Evolutionary conservation across 305 asterid species (phyloP).

Genomic region (Solanum hybrid): DNA sequence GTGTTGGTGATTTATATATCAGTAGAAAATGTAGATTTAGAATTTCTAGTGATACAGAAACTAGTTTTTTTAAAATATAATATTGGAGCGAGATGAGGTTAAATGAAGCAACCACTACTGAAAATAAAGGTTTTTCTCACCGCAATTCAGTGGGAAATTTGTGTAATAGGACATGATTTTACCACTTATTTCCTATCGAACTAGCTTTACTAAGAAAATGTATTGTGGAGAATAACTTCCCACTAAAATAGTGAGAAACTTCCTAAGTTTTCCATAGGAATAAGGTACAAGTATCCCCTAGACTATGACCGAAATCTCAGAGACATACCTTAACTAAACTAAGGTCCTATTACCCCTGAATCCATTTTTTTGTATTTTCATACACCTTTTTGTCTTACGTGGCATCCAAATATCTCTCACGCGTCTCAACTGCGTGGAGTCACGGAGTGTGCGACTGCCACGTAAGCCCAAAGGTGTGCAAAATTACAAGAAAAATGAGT

Average conservation of each 20-base stretch:
- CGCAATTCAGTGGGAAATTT: too few relatives aligned
- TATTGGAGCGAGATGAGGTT: background rate
- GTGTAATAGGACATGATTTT: background rate
- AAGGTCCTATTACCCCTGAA: background rate
- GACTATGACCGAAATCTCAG: background rate
- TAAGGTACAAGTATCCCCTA: background rate
- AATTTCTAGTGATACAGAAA: background rate
- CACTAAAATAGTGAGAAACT: background rate
- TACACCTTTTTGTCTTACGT: background rate
- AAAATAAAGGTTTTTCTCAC: too few relatives aligned
- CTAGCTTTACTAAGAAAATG: background rate
- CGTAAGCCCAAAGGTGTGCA: too few relatives aligned
- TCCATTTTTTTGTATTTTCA: background rate
- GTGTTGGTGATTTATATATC: background rate
- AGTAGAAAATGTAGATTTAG: background rate
- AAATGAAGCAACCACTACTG: background rate
- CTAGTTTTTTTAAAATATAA: background rate
- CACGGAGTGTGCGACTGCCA: background rate
- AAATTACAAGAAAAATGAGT: background rate
- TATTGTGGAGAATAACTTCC: background rate
- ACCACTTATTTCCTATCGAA: background rate
- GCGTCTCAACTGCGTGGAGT: background rate
- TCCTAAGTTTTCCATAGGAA: background rate
- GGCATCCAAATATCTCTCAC: background rate
- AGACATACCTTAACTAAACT: background rate